Conservation (phyloP, 352 stramenopile genomes). For the Pythium oligandrum region DNA sequence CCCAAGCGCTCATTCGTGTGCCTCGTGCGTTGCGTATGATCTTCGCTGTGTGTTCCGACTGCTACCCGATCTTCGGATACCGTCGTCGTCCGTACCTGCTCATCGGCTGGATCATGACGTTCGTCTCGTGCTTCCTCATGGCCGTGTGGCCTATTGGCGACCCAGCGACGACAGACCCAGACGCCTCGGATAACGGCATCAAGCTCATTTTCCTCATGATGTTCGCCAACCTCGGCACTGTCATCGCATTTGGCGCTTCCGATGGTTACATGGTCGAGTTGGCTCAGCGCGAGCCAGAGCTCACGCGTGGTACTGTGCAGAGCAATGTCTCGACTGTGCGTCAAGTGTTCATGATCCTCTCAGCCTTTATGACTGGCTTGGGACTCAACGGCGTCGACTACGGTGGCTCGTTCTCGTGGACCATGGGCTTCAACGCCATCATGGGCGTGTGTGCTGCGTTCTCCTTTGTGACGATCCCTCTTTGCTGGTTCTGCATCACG, state of each 20-base stretch:
- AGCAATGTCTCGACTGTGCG: conserved; percentile 12
- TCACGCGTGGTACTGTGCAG: conserved; percentile 7
- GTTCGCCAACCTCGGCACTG: conserved; percentile 37
- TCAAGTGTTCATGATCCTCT: conserved; percentile 8
- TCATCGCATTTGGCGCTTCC: conserved; percentile 38
- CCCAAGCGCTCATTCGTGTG: neutral
- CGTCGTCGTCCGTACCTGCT: conserved; percentile 16
- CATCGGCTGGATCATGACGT: conserved; percentile 10
- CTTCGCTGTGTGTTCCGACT: conserved; percentile 12
- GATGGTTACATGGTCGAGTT: conserved; percentile 32
- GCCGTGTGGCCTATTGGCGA: conserved; percentile 3
- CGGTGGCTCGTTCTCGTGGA: conserved; percentile 22
- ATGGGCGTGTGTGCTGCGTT: conserved; percentile 7
- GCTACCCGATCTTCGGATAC: conserved; percentile 11
- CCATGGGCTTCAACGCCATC: conserved; percentile 15
- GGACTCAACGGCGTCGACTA: conserved; percentile 23
- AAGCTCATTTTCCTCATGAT: conserved; percentile 30
- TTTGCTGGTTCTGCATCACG: conserved; percentile 9
- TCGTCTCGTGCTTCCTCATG: conserved; percentile 3
- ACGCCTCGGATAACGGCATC: conserved; percentile 9
- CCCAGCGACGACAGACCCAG: conserved; percentile 7
- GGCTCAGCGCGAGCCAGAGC: conserved; percentile 15
- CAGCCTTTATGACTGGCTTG: conserved; percentile 15
- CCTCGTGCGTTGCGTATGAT: conserved; percentile 18
- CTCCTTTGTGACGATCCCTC: conserved; percentile 6